Evolutionary conservation across 73 alveolate species (phyloP).

Genomic region (Paramecium primaurelia): DNA sequence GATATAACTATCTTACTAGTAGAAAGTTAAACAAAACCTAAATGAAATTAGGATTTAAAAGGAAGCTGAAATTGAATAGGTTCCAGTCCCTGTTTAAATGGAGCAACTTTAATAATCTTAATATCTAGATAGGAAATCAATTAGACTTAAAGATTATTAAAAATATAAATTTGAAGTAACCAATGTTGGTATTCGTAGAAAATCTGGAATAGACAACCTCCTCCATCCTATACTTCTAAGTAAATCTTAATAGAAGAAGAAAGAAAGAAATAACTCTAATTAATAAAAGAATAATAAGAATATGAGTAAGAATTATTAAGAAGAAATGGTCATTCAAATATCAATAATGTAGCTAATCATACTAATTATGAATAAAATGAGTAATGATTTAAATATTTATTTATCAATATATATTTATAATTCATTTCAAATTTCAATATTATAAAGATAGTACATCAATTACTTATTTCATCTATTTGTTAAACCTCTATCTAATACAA

Average conservation of each 20-base stretch:
- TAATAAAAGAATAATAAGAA: not conserved
- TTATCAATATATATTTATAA: not conserved
- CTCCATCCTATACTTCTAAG: conserved; percentile 1
- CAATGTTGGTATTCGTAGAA: not conserved
- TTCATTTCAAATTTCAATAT: no score
- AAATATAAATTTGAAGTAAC: conserved; percentile 8
- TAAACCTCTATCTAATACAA: no score
- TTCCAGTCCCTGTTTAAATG: not conserved
- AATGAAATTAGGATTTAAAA: not conserved
- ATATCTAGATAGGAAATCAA: not conserved
- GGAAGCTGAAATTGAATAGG: conserved; percentile 6
- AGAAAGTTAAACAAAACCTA: not conserved
- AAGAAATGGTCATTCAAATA: not conserved
- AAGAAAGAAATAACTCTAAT: not conserved
- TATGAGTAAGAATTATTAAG: not conserved
- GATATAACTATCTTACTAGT: not conserved
- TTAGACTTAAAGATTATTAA: conserved; percentile 15
- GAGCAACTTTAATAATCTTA: not conserved
- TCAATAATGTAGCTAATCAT: not conserved
- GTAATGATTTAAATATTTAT: not conserved
- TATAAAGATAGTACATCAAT: no score
- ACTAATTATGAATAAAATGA: not conserved
- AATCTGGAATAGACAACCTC: not conserved
- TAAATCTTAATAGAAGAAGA: not conserved
- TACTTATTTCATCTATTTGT: no score